Conservation (phyloP, 495 filamentous ascomycete species). For the Trichoderma orchidacearum region DNA sequence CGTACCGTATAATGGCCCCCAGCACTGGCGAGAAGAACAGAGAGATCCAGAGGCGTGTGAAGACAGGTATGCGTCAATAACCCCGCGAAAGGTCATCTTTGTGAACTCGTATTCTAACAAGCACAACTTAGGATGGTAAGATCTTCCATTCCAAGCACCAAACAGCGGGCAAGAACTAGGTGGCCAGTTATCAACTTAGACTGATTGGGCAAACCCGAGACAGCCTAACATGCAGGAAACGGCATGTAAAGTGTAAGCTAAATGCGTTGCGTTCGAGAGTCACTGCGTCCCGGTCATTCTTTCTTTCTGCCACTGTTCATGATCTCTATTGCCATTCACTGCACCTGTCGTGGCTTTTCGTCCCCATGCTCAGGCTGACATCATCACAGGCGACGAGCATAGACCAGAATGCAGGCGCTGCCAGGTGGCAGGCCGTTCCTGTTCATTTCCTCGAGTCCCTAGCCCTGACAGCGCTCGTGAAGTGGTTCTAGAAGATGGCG, state of each 20-base stretch:
- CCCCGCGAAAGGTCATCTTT: too few species aligned
- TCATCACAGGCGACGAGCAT: conserved; percentile 1
- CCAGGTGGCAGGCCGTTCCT: conserved; percentile 3
- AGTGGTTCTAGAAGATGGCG: not conserved
- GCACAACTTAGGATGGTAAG: not conserved
- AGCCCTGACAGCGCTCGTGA: not conserved
- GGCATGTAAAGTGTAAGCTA: conserved; percentile 4
- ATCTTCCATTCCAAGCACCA: not conserved
- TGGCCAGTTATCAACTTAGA: not conserved
- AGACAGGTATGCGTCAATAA: not conserved
- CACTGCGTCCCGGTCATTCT: not conserved
- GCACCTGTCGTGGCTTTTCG: not conserved
- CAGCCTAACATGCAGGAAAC: conserved; percentile 4
- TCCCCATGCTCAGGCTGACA: not conserved
- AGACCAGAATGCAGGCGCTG: conserved; percentile 3
- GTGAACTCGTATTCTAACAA: too few species aligned
- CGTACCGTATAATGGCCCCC: not conserved
- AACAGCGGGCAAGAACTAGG: not conserved
- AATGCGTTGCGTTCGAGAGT: too few species aligned
- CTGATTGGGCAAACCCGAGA: not conserved
- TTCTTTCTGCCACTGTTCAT: not conserved
- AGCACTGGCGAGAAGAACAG: too few species aligned
- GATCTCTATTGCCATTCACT: not conserved
- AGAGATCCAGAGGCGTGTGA: not conserved
- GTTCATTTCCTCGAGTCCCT: not conserved